Conservation (phyloP, 331 rosid genomes). For the Erythrophleum ivorense region DNA sequence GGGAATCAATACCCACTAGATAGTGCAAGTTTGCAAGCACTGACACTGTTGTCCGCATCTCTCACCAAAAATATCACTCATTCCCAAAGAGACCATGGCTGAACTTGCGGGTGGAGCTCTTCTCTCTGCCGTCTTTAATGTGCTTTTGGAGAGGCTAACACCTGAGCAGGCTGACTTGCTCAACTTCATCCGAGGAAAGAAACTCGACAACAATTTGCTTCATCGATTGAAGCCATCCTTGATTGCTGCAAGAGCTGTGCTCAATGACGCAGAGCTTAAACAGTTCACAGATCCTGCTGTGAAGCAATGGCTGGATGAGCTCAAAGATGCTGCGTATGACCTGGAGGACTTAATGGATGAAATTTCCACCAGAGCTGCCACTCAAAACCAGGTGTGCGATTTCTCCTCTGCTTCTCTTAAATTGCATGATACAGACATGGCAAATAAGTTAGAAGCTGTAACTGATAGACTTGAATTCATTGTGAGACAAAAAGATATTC, state of each 20-base stretch:
- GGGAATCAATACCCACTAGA: too few species aligned
- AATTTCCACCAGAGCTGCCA: not conserved
- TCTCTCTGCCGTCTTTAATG: not conserved
- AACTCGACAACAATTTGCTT: not conserved
- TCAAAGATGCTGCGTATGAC: not conserved
- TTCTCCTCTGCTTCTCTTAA: not conserved
- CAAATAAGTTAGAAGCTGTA: not conserved
- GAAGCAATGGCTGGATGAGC: not conserved
- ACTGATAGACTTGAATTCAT: not conserved
- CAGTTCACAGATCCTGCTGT: not conserved
- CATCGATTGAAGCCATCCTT: not conserved
- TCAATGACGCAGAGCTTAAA: constrained; percentile 12
- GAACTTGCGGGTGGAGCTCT: not conserved
- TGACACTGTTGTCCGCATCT: too few species aligned
- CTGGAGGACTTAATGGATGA: not conserved
- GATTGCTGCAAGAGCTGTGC: accelerated
- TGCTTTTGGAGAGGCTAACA: not conserved
- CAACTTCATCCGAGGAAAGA: not conserved
- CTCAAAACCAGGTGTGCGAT: not conserved
- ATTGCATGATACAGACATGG: not conserved
- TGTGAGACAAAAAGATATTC: not conserved
- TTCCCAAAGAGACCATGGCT: not conserved
- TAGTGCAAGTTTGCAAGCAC: too few species aligned
- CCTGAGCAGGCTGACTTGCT: not conserved
- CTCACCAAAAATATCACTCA: too few species aligned